phyloP scores from a whole-genome alignment of 2,329 filamentous ascomycete species.

The Ophiocordyceps camponoti-rufipedis region DNA sequence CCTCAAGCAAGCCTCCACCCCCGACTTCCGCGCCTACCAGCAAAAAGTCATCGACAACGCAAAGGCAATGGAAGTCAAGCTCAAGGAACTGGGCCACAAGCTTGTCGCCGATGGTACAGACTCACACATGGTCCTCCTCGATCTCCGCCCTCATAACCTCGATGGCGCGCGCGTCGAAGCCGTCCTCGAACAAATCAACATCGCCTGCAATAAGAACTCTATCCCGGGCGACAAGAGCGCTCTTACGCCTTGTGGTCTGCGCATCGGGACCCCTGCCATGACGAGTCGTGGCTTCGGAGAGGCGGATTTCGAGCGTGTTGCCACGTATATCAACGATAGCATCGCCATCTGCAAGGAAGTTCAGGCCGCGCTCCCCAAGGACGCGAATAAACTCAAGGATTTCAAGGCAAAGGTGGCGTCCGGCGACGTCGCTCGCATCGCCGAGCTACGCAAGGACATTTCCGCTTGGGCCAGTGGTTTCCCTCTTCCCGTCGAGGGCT shows the following conservation, averaged over 20 bases:
- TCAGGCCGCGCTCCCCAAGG: constrained; percentile 74
- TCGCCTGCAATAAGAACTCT: constrained; percentile 99
- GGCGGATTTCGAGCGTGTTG: constrained; percentile 82
- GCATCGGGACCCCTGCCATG: constrained; percentile 96
- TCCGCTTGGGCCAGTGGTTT: constrained; percentile 71
- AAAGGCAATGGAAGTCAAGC: constrained; percentile 69
- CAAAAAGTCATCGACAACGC: constrained; percentile 83
- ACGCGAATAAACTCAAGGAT: constrained; percentile 98
- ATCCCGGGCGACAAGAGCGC: constrained; percentile 96
- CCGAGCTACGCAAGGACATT: constrained; percentile 76
- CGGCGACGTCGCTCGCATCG: constrained; percentile 66
- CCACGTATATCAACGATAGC: constrained; percentile 69
- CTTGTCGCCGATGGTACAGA: constrained; percentile 92
- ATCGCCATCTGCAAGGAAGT: constrained; percentile 84
- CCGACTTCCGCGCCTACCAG: constrained; percentile 91
- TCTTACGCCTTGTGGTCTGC: constrained; percentile 82
- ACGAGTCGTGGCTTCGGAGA: constrained; percentile 85
- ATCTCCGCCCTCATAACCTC: constrained; percentile 71
- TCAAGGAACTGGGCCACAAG: constrained; percentile 81
- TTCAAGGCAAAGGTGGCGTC: constrained; percentile 84
- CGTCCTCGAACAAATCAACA: constrained; percentile 93
- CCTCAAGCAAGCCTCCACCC: constrained; percentile 76
- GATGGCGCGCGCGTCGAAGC: constrained; percentile 93
- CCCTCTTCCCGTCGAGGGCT: constrained; percentile 75
- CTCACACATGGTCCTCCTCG: constrained; percentile 91